Evolutionary conservation across 345 rosid species (phyloP).

Genomic region (Rhizophora mangle): DNA sequence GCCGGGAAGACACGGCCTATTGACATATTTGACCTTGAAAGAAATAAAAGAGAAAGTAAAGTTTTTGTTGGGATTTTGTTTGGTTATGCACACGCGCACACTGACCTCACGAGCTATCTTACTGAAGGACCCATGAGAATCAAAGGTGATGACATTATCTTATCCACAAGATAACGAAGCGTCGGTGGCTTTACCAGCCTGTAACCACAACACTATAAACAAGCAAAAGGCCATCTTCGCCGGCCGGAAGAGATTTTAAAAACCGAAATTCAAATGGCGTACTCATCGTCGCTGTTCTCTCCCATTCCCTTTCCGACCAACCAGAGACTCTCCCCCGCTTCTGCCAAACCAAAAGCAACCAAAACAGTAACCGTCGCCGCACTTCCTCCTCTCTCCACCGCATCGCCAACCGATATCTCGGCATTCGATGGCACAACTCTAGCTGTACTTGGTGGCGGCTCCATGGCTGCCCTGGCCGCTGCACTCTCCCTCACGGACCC

Average conservation of each 20-base stretch:
- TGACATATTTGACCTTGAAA: too few species aligned
- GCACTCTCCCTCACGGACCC: constrained; percentile 73
- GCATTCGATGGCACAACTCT: constrained; percentile 54
- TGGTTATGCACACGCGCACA: too few species aligned
- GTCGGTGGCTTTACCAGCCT: too few species aligned
- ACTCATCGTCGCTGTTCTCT: constrained; percentile 49
- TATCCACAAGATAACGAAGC: constrained; percentile 25
- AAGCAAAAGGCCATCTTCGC: constrained; percentile 14
- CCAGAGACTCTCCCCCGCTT: constrained; percentile 30
- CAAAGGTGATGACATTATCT: constrained; percentile 28
- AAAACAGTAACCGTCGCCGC: constrained; percentile 31
- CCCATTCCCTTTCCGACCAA: constrained; percentile 30
- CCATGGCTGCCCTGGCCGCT: constrained; percentile 84
- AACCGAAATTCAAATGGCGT: constrained; percentile 43
- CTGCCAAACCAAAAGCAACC: constrained; percentile 22
- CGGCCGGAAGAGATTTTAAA: constrained; percentile 22
- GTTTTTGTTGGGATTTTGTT: too few species aligned
- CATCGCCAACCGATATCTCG: constrained; percentile 42
- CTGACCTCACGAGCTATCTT: too few species aligned
- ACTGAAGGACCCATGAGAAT: constrained; percentile 33
- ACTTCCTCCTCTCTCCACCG: constrained; percentile 40
- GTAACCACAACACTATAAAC: not conserved
- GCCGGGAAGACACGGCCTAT: too few species aligned
- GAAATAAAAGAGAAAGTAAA: too few species aligned
- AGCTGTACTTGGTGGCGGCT: constrained; percentile 76